Evolutionary conservation across 306 rosid species (phyloP), one percentile per base, ranked within the genome.

Genomic region (Medicago lupulina): DNA sequence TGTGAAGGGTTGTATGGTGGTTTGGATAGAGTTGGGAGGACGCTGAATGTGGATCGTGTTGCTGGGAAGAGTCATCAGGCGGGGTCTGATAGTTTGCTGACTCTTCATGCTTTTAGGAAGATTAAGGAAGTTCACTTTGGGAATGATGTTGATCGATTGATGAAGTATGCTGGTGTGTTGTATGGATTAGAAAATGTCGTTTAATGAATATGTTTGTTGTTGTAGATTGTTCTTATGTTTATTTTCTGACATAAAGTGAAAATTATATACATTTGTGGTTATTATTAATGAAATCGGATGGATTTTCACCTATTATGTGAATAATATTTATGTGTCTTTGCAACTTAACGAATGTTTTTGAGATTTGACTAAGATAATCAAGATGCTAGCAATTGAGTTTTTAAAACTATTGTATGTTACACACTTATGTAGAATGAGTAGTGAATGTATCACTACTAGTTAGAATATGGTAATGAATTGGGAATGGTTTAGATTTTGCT

Each of bases 11-110:
- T 89, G 0, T 79, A 79, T 21, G 97, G 97, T 7, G 97, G 97
- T 13, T 51, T 91, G 75, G 86, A 91, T 57, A 70, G 87, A 47
- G 79, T 87, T 28, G 83, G 85, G 71, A 19, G 66, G 66, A 64
- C 67, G 0, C 72, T 91, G 25, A 76, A 76, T 21, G 83, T 91
- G 67, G 75, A 50, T 3, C 83, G 97, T 23, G 73, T 60, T 6
- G 53, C 23, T 6, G 95, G 94, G 31, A 84, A 84, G 53, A 78
- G 89, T 76, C 92, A 91, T 34, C 92, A 87, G 76, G 92, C 97
- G 4, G 94, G 94, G 43, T 91, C 97, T 0, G 97, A 91, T 81
- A 89, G 94, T 70, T 70, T 91, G 83, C 79, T 91, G 10, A 91
- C 94, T 13, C 71, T 86, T 14, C 92, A 82, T 13, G 81, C 82